A percentile compares a stretch with the other conserved stretches of the same genome.
Evolutionary conservation across 306 rosid species (phyloP).

Genomic region (Dalbergia cultrata): DNA sequence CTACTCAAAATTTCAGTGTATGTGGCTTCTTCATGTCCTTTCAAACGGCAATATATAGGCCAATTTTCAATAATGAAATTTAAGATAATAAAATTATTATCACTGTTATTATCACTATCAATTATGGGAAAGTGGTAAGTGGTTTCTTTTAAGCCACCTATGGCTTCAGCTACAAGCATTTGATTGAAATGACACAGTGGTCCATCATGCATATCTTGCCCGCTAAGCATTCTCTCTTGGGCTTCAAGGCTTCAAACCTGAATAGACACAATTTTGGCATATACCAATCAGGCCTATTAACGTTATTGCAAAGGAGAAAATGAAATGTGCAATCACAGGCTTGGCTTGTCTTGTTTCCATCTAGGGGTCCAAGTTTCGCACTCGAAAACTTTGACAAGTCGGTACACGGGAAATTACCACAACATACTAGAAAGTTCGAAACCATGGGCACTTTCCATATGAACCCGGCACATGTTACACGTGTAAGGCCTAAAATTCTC

Average conservation of each 20-base stretch:
- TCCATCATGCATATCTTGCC: slow-evolving; percentile 37
- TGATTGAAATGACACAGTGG: background rate
- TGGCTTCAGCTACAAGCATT: slow-evolving; percentile 11
- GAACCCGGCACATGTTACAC: background rate
- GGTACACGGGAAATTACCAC: background rate
- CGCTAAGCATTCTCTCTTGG: slow-evolving; percentile 19
- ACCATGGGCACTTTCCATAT: background rate
- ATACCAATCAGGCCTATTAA: background rate
- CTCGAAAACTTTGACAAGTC: background rate
- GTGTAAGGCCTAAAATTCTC: background rate
- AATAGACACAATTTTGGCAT: slow-evolving; percentile 12
- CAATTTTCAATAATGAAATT: background rate
- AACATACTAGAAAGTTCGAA: no score
- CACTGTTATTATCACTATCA: background rate
- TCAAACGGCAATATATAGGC: no score
- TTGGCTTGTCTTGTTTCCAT: no score
- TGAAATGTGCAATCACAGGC: background rate
- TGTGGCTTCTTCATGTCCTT: no score
- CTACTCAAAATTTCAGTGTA: no score
- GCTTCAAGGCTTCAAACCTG: slow-evolving; percentile 13
- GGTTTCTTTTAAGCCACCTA: slow-evolving; percentile 8
- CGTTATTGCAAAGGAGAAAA: background rate
- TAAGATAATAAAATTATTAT: background rate
- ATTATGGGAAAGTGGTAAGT: background rate
- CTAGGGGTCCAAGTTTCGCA: background rate